These are phyloP conservation scores for Seminavis robusta DNA, from an alignment of 108 stramenopile genomes.

Conservation along the genomic window DNA sequence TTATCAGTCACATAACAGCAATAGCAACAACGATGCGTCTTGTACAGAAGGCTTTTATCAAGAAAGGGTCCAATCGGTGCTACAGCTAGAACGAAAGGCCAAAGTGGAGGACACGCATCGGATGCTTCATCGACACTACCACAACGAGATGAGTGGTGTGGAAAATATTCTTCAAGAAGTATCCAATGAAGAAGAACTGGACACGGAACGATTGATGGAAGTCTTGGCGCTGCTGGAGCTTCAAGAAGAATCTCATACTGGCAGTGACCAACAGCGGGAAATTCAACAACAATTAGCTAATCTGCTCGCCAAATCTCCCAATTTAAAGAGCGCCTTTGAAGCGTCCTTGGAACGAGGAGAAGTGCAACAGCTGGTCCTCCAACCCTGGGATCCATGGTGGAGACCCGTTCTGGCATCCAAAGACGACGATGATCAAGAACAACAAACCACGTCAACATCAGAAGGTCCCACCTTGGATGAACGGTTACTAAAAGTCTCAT, in stretches of 20 bases:
- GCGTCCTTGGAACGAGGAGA: conserved; percentile 18
- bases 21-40: neutral
- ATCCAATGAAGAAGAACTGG: neutral
- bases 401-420: conserved; percentile 9
- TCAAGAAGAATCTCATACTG: conserved; percentile 1
- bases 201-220: conserved; percentile 15
- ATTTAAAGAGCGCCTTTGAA: conserved; percentile 25
- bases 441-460: neutral
- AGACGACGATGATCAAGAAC: neutral
- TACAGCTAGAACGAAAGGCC: conserved; percentile 29
- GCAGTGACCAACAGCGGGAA: conserved; percentile 1
- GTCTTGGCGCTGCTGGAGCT: conserved; percentile 16
- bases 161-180: neutral
- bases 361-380: conserved; percentile 18
- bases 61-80: conserved; percentile 21
- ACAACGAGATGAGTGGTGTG: neutral
- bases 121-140: conserved; percentile 24
- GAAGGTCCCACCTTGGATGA: conserved; percentile 17
- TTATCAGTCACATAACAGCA: conserved; percentile 25
- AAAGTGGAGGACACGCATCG: conserved; percentile 14
- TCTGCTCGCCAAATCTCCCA: conserved; percentile 7
- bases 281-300: conserved; percentile 9
- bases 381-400: conserved; percentile 59
- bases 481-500: conserved; percentile 16
- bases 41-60: conserved; percentile 51